These are phyloP conservation scores for Fusarium sp. DNA, from an alignment of 2,329 filamentous ascomycete species.

Conservation along the genomic window DNA sequence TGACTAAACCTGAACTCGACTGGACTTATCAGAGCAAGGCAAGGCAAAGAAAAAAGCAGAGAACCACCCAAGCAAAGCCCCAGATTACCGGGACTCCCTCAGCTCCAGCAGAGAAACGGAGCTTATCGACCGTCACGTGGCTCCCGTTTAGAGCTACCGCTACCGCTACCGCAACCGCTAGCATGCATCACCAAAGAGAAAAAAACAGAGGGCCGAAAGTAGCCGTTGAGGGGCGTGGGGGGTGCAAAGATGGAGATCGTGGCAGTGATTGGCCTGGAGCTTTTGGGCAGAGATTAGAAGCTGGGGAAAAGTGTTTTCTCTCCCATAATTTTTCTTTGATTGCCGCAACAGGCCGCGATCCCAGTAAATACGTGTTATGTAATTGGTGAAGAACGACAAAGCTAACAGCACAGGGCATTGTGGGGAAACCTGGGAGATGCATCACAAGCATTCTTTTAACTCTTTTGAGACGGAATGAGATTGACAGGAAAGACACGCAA, in stretches of 20 bases:
- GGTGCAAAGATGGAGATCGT: not conserved
- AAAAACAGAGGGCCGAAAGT: slow-evolving; percentile 40
- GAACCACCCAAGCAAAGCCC: not conserved
- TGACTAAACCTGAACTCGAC: slow-evolving; percentile 13
- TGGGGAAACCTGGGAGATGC: slow-evolving; percentile 39
- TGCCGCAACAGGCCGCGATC: slow-evolving; percentile 43
- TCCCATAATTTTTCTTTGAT: slow-evolving; percentile 18
- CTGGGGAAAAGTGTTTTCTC: slow-evolving; percentile 20
- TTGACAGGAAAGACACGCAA: not conserved
- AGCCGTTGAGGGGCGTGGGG: slow-evolving; percentile 40
- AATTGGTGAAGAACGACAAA: slow-evolving; percentile 25
- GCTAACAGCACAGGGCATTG: slow-evolving; percentile 31
- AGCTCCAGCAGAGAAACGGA: slow-evolving; percentile 25
- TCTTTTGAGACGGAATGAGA: slow-evolving; percentile 14
- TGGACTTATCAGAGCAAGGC: not conserved
- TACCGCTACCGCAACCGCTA: slow-evolving; percentile 3
- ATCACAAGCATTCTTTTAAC: slow-evolving; percentile 30
- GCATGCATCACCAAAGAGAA: not conserved
- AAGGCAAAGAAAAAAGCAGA: slow-evolving; percentile 5
- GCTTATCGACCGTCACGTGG: slow-evolving; percentile 50
- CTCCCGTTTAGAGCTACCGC: not conserved
- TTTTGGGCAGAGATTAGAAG: slow-evolving; percentile 26
- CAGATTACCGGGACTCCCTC: slow-evolving; percentile 24
- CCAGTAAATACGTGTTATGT: slow-evolving; percentile 37
- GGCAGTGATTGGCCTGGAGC: slow-evolving; percentile 27